A percentile compares a stretch with the other conserved stretches of the same genome.
Conservation (phyloP, 495 filamentous ascomycete species). For the Podospora fimiseda region DNA sequence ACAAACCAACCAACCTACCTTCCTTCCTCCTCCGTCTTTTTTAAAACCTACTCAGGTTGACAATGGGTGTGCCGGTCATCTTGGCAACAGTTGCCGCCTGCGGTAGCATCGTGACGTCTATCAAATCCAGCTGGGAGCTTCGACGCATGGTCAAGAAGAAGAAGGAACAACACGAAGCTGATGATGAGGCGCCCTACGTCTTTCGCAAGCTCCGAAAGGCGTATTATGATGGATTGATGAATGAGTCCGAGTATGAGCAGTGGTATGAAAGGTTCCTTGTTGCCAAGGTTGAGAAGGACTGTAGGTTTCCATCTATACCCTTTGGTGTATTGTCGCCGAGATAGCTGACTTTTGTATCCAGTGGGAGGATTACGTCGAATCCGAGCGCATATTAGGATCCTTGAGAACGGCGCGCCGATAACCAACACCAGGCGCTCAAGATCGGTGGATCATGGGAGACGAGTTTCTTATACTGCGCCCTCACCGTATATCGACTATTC, state of each 20-base stretch:
- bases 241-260: conserved; percentile 10
- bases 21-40: neutral
- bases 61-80: conserved; percentile 15
- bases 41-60: neutral
- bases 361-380: conserved; percentile 14
- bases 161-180: conserved; percentile 12
- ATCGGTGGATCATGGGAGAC: conserved; percentile 3
- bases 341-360: neutral
- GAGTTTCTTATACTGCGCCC: neutral
- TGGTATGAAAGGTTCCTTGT: conserved; percentile 21
- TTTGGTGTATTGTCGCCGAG: neutral
- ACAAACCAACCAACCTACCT: neutral
- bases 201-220: conserved; percentile 18
- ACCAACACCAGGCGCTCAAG: conserved; percentile 7
- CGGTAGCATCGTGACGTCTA: conserved; percentile 21
- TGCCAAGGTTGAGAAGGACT: conserved; percentile 20
- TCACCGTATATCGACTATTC: neutral
- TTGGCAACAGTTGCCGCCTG: conserved; percentile 20
- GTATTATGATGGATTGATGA: conserved; percentile 15
- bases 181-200: conserved; percentile 19
- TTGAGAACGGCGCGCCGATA: conserved; percentile 15
- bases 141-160: conserved; percentile 21
- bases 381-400: conserved; percentile 15
- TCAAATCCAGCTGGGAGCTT: conserved; percentile 23
- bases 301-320: conserved; percentile 8